Evolutionary conservation across 139 green algal genomes (phyloP).

Genomic region (Chlorella sp.): DNA sequence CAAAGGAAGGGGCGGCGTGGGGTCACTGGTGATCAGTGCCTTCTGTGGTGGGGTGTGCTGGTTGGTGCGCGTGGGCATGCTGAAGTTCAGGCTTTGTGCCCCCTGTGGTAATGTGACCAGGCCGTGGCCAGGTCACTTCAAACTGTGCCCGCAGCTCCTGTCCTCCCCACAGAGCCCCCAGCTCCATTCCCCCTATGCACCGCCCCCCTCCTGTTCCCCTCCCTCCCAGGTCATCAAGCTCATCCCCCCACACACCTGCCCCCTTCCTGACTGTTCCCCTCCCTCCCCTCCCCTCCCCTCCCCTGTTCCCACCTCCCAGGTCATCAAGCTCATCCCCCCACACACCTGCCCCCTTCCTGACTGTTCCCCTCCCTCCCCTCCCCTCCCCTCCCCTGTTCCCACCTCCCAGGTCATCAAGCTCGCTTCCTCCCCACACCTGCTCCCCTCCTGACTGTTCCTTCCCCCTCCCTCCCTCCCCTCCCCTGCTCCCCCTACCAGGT

Average conservation of each 20-base stretch:
- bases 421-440: slow-evolving; percentile 35
- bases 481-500: too few species aligned
- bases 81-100: too few species aligned
- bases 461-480: too few species aligned
- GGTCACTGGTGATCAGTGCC: neutral
- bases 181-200: neutral
- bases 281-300: too few species aligned
- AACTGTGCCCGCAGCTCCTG: too few species aligned
- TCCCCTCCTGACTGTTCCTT: neutral
- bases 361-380: neutral
- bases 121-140: too few species aligned
- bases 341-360: neutral
- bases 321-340: slow-evolving; percentile 93
- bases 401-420: slow-evolving; percentile 98
- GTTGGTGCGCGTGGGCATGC: too few species aligned
- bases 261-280: neutral
- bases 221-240: slow-evolving; percentile 96
- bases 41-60: too few species aligned
- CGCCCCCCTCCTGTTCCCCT: neutral
- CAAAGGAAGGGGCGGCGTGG: neutral
- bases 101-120: too few species aligned
- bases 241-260: slow-evolving; percentile 35
- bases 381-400: too few species aligned
- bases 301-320: too few species aligned
- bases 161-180: too few species aligned